A percentile compares a stretch with the other conserved stretches of the same genome.
Evolutionary conservation across 1,284 basidiomycete species (phyloP).

Genomic region (Puccinia novopanici): DNA sequence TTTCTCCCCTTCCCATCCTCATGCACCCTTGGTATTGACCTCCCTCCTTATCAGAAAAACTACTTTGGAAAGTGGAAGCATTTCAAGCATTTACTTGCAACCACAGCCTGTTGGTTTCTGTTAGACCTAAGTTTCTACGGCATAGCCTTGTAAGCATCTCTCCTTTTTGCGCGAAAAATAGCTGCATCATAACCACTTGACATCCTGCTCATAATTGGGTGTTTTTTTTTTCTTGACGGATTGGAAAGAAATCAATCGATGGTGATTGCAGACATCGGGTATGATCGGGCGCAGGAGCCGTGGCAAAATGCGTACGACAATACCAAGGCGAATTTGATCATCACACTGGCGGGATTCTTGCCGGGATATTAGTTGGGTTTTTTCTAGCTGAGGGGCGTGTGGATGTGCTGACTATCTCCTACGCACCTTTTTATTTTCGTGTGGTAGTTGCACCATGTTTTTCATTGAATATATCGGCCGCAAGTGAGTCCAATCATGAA

Average conservation of each 20-base stretch:
- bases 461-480: constrained; percentile 57
- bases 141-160: constrained; percentile 54
- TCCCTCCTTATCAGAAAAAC: constrained; percentile 57
- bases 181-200: constrained; percentile 55
- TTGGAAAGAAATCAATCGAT: constrained; percentile 56
- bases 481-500: constrained; percentile 56
- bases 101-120: constrained; percentile 71
- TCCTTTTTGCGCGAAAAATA: constrained; percentile 53
- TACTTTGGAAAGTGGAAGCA: constrained; percentile 71
- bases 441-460: constrained; percentile 43
- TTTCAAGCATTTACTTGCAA: constrained; percentile 69
- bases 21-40: neutral
- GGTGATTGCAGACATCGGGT: constrained; percentile 66
- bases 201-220: neutral
- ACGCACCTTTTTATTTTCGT: too few relatives aligned
- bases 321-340: constrained; percentile 48
- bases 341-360: constrained; percentile 56
- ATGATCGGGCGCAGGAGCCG: constrained; percentile 39
- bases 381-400: too few relatives aligned
- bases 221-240: neutral
- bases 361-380: constrained; percentile 55
- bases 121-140: constrained; percentile 65
- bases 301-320: constrained; percentile 50
- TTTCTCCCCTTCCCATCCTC: neutral
- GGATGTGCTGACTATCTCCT: too few relatives aligned